Evolutionary conservation across 129 eudicot genomes (phyloP), one percentile per base, ranked within the genome.

Genomic region (sunflower (Helianthus annuus)): DNA sequence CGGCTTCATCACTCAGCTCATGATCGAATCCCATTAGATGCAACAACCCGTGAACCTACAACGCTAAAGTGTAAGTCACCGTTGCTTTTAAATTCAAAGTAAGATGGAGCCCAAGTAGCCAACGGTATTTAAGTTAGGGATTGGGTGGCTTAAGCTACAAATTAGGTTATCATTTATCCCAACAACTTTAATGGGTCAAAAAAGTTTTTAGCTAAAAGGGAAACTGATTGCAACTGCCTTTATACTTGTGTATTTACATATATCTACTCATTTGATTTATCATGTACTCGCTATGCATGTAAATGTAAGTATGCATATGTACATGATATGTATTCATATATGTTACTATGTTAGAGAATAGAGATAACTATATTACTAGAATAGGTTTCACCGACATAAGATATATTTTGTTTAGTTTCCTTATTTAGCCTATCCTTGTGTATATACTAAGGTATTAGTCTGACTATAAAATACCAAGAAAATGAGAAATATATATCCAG

Each of bases 21-120:
- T 94, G 98, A 87, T 94, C 97, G 67, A 85, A 94, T 57, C 97
- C 97, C 86, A 94, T 29, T 59, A 94, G 89, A 83, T 90, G 98
- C 54, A 94, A 76, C 82, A 89, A 78, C 53, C 98, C 98, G 78
- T 89, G 98, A 80, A 94, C 93, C 98, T 88, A 78, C 77, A 57
- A 36, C 63, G 10, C 38, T 57, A 11, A 60, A 60, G 16, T 32
- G 44, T 13, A 29, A 29, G 44, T 60, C 66, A 60, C 19, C 14
- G 27, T 62, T 36, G 11, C 67, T 38, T 62, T 36, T 62, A 36
- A n/a, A 62, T 36, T 62, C 38, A 34, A 62, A 36, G 45, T 13
- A 62, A n/a, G 67, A 62, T 62, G 48, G 27, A 34, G 48, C 36
- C 36, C 36, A 32, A 32, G 36, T 32, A 32, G 36, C 67, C 48